phyloP scores from a whole-genome alignment of 345 rosid genomes.

The Brassica napus region Da-Ae NC_063446.1:1713501-1714000 shows the following conservation, averaged over 20 bases:
- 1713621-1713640: conserved; percentile 62
- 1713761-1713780: conserved; percentile 48
- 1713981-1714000: conserved; percentile 29
- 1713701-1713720: conserved; percentile 68
- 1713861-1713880: background rate
- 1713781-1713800: background rate
- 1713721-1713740: conserved; percentile 58
- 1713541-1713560: conserved; percentile 74
- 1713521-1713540: conserved; percentile 87
- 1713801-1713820: no score
- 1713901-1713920: conserved; percentile 20
- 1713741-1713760: conserved; percentile 52
- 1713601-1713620: conserved; percentile 56
- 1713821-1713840: background rate
- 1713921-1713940: background rate
- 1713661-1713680: conserved; percentile 54
- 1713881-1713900: conserved; percentile 18
- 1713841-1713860: background rate
- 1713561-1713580: conserved; percentile 64
- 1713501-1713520: conserved; percentile 86
- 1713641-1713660: conserved; percentile 89
- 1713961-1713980: background rate
- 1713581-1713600: conserved; percentile 73
- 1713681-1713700: conserved; percentile 74
- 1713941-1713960: background rate